A percentile compares a stretch with the other conserved stretches of the same genome.
phyloP scores from a whole-genome alignment of 768 basidiomycete species.

The Psilocybe sp. region DNA sequence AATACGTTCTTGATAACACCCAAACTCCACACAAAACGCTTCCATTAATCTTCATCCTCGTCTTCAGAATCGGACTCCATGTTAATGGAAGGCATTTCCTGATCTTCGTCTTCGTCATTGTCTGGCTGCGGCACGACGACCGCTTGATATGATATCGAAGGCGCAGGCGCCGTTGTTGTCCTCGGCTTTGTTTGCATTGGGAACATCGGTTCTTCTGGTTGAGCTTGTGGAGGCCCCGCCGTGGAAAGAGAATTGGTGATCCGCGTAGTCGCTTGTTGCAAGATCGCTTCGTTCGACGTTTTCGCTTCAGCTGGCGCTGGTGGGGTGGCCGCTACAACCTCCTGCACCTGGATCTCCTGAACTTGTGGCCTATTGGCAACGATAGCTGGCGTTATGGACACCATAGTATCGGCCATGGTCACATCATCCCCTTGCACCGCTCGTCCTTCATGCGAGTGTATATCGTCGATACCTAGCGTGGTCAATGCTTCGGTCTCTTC shows the following conservation, averaged over 20 bases:
- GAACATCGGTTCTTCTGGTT: no score
- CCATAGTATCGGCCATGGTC: slow-evolving; percentile 19
- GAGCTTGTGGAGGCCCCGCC: no score
- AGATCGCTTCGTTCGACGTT: no score
- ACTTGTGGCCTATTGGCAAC: no score
- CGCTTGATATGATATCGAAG: background rate
- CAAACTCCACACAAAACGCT: background rate
- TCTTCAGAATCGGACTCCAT: slow-evolving; percentile 78
- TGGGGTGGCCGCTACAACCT: no score
- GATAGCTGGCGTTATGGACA: background rate
- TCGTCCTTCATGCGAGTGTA: slow-evolving; percentile 6
- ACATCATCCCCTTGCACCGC: slow-evolving; percentile 18
- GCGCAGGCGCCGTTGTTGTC: background rate
- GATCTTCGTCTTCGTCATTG: slow-evolving; percentile 55
- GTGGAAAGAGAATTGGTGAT: no score
- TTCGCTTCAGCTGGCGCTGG: no score
- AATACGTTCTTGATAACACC: slow-evolving; percentile 16
- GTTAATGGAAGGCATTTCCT: slow-evolving; percentile 74
- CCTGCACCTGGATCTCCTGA: no score
- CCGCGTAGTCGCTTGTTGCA: no score
- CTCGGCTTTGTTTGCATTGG: background rate
- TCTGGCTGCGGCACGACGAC: slow-evolving; percentile 2
- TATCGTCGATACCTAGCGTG: slow-evolving; percentile 33
- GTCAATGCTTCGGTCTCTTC: slow-evolving; percentile 55
- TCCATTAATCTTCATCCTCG: slow-evolving; percentile 27